Evolutionary conservation across 2,329 filamentous ascomycete genomes (phyloP), one percentile per base, ranked within the genome.

Genomic region (Colletotrichum caudatum): DNA sequence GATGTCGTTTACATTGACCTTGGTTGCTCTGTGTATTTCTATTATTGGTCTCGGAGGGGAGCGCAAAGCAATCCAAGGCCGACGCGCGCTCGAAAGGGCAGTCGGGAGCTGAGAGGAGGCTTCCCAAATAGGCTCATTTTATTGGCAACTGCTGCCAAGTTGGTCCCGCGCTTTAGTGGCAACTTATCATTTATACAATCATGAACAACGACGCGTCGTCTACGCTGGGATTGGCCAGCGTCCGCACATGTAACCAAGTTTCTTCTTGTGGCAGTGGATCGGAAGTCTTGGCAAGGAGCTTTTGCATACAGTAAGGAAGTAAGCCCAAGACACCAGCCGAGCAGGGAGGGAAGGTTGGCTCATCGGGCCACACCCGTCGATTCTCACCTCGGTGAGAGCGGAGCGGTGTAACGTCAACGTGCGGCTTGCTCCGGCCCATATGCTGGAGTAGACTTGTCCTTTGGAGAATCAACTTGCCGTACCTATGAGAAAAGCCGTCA

Each of bases 271-370:
- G 48, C 37, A 33, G 35, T 66, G 62, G 37, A 18, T 39, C 2
- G 12, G 41, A 44, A 20, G 23, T 50, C 4, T 57, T 61, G 64
- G 54, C 44, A 50, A 66, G 33, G 39, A 48, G n/a, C n/a, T 61
- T 56, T 70, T 67, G 63, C 46, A 65, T 35, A 41, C 29, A 29
- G 29, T 29, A 4, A 29, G 29, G 29, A 29, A 29, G 5, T 29
- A 29, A 46, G 35, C 14, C 60, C 35, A 56, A 58, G 53, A 58
- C 61, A 37, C 41, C 44, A 57, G 29, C 20, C 33, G 26, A 51
- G 35, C 66, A 64, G 35, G 23, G 46, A 23, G 20, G 4, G 11
- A 9, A 9, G 29, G 5, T 29, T 29, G 29, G 35, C 23, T 37
- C 44, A 6, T 12, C 9, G 39, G 29, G 37, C 37, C 56, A 66